These are phyloP conservation scores for Pogostemon cablin DNA, from an alignment of 257 asterid species.

Conservation along the genomic window DNA sequence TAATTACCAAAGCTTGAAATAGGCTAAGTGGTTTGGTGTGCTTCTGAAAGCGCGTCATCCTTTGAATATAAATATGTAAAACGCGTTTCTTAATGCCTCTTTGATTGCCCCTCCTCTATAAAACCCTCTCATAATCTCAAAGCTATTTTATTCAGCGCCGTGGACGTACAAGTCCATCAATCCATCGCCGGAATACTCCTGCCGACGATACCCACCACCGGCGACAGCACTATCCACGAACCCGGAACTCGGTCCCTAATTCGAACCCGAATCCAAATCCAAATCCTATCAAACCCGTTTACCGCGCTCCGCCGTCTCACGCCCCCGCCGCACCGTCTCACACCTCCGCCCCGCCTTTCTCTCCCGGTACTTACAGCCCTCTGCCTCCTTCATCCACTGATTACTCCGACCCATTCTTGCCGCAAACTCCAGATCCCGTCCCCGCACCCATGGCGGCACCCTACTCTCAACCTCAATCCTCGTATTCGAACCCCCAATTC, in stretches of 20 bases:
- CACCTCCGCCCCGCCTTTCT: conserved; percentile 78
- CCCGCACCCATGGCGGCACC: conserved; percentile 52
- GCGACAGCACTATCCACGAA: conserved; percentile 45
- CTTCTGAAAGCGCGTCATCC: no score
- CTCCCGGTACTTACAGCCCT: conserved; percentile 48
- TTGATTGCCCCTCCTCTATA: no score
- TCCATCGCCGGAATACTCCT: conserved; percentile 30
- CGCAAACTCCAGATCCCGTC: conserved; percentile 55
- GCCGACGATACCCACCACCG: conserved; percentile 57
- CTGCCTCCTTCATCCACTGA: conserved; percentile 45
- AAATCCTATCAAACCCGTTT: conserved; percentile 33
- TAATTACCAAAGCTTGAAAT: no score
- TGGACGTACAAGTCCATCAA: conserved; percentile 22
- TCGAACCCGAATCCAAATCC: conserved; percentile 37
- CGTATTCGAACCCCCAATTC: conserved; percentile 52
- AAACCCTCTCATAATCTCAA: no score
- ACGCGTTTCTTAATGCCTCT: no score
- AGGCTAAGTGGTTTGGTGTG: no score
- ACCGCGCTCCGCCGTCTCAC: conserved; percentile 59
- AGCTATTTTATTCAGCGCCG: conserved; percentile 6
- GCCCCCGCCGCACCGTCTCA: conserved; percentile 57
- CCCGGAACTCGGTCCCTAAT: conserved; percentile 40
- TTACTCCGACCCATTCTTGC: conserved; percentile 46
- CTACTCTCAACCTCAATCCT: conserved; percentile 47
- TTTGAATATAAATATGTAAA: no score